Conservation (phyloP, 2,329 filamentous ascomycete genomes). For the Fusarium aywerte region DNA sequence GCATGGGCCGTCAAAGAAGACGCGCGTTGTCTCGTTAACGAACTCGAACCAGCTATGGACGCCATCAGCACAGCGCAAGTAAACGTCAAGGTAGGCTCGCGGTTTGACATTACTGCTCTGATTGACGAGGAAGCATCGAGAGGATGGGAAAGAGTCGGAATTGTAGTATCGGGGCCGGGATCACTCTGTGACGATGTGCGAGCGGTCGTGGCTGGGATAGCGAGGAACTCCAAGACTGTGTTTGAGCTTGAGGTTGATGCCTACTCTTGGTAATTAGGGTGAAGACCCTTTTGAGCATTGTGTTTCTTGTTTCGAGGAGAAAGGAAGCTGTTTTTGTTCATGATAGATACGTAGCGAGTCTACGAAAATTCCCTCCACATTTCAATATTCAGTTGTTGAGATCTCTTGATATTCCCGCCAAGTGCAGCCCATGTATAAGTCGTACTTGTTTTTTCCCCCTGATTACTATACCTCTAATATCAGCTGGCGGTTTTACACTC, state of each 20-base stretch:
- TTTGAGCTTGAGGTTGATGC: conserved; percentile 25
- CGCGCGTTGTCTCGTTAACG: conserved; percentile 9
- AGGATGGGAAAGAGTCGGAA: conserved; percentile 16
- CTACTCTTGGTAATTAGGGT: conserved; percentile 3
- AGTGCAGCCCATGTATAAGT: too few relatives aligned
- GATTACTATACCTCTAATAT: too few relatives aligned
- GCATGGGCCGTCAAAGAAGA: conserved; percentile 9
- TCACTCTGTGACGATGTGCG: conserved; percentile 15
- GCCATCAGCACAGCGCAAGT: background rate
- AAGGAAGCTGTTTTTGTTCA: background rate
- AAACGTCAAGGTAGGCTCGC: conserved; percentile 2
- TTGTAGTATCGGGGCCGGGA: conserved; percentile 13
- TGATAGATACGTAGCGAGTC: background rate
- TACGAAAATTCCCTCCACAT: background rate
- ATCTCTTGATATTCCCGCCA: too few relatives aligned
- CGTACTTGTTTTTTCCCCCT: too few relatives aligned
- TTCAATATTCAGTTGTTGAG: too few relatives aligned
- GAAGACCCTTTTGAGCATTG: background rate
- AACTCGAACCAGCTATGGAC: conserved; percentile 15
- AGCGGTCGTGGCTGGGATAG: conserved; percentile 8
- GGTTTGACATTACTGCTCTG: background rate
- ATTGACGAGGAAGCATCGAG: conserved; percentile 1
- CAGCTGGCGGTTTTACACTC: too few relatives aligned
- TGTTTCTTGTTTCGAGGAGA: fast-evolving
- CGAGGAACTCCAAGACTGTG: conserved; percentile 3